Base-by-base conservation (phyloP, 352 stramenopile genomes). In the Aphanomyces stellatus region DNA sequence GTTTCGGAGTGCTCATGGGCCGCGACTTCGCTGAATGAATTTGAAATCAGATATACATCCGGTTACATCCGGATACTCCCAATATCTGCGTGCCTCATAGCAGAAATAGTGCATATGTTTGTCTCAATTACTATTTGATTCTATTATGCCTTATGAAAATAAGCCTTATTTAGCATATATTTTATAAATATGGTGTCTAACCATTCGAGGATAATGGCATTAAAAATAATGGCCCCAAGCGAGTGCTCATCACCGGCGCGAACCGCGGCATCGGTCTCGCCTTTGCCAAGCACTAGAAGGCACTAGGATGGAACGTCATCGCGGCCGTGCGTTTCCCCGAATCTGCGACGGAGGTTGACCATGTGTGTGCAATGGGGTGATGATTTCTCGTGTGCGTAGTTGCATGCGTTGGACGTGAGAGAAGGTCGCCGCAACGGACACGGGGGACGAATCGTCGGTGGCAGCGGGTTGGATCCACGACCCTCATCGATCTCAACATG, bases 341-440 rank as follows among this genome's bases (percentile, higher is more conserved):
- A 35, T 53, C 62, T 1, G 71, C 73, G 43, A 72, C 69, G 19
- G 55, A 82, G 56, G 70, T 81, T n/a, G 17, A 48, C 3, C 37
- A 43, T 46, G 11, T 46, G 13, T 46, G 0, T n/a, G n/a, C n/a
- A n/a, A n/a, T n/a, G n/a, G n/a, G n/a, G n/a, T n/a, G n/a, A n/a
- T n/a, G n/a, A 33, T n/a, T 2, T 13, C 0, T 31, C 22, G 27
- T 27, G 15, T 15, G 2, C 22, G 22, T 53, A 28, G n/a, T 3
- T 1, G 15, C 43, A 67, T 51, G 13, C 83, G 71, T 1, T 82
- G 84, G 24, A 79, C 81, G 2, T 70, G 63, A 35, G 89, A 93
- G 62, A 80, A 75, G 48, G 91, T 93, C 72, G 81, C 82, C 35
- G 75, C 87, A 63, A 91, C 82, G 42, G 91, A 93, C 69, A 71